Conservation (phyloP, 2,329 filamentous ascomycete species). For the Aspergillus luchuensis region DNA sequence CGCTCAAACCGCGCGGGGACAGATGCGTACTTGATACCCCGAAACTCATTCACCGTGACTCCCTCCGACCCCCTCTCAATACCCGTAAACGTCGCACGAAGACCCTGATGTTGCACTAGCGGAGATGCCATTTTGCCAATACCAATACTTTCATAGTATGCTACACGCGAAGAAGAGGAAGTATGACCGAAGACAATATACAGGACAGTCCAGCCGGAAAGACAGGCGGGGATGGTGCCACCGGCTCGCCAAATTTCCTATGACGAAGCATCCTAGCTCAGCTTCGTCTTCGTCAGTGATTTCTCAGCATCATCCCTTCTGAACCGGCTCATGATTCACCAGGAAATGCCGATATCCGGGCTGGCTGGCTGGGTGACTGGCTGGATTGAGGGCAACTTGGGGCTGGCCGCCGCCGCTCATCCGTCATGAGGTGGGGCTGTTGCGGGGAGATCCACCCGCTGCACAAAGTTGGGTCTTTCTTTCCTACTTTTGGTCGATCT, state of each 20-base stretch:
- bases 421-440: conserved; percentile 22
- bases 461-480: neutral
- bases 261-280: neutral
- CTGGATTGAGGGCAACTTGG: too few species aligned
- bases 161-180: neutral
- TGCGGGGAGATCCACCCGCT: conserved; percentile 26
- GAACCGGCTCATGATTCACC: conserved; percentile 1
- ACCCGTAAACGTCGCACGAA: conserved; percentile 34
- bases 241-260: neutral
- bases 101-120: conserved; percentile 25
- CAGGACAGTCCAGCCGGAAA: neutral
- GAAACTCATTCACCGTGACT: conserved; percentile 28
- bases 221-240: neutral
- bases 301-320: neutral
- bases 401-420: neutral
- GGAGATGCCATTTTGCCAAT: conserved; percentile 23
- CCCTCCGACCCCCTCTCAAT: conserved; percentile 18
- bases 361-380: neutral
- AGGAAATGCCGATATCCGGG: conserved; percentile 17
- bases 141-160: neutral
- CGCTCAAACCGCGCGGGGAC: conserved; percentile 35
- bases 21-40: conserved; percentile 36
- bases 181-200: neutral
- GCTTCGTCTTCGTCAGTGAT: neutral
- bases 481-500: neutral